phyloP scores from a whole-genome alignment of 106 monocot species.

The Triglochin maritima region DNA sequence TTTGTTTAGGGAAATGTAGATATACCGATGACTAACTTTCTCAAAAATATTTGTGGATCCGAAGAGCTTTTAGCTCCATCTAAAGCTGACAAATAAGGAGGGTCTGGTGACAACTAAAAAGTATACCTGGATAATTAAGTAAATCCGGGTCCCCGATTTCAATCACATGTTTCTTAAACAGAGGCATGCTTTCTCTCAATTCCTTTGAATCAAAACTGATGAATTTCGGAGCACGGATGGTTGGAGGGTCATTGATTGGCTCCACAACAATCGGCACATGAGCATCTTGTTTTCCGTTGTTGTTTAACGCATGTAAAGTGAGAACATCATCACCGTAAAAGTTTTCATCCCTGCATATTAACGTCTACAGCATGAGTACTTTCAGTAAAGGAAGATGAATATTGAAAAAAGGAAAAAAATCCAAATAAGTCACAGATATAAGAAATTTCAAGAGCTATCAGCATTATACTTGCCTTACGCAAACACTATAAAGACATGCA shows the following conservation, averaged over 20 bases:
- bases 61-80: no score
- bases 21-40: no score
- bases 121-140: slow-evolving; percentile 55
- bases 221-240: slow-evolving; percentile 48
- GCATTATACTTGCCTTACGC: no score
- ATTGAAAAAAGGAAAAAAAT: neutral
- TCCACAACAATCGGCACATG: slow-evolving; percentile 61
- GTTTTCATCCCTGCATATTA: slow-evolving; percentile 54
- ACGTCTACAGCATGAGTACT: no score
- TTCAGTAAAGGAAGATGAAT: neutral
- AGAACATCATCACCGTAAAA: slow-evolving; percentile 75
- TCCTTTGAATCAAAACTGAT: slow-evolving; percentile 40
- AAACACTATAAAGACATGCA: no score
- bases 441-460: no score
- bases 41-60: no score
- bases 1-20: no score
- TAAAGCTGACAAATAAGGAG: no score
- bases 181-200: slow-evolving; percentile 32
- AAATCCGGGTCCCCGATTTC: slow-evolving; percentile 57
- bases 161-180: slow-evolving; percentile 57
- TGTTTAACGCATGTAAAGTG: slow-evolving; percentile 47
- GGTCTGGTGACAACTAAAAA: neutral
- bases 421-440: no score
- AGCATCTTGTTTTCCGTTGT: slow-evolving; percentile 59
- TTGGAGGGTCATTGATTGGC: slow-evolving; percentile 77